Evolutionary conservation across 2,329 filamentous ascomycete species (phyloP).

Genomic region (Periconia macrospinosa): DNA sequence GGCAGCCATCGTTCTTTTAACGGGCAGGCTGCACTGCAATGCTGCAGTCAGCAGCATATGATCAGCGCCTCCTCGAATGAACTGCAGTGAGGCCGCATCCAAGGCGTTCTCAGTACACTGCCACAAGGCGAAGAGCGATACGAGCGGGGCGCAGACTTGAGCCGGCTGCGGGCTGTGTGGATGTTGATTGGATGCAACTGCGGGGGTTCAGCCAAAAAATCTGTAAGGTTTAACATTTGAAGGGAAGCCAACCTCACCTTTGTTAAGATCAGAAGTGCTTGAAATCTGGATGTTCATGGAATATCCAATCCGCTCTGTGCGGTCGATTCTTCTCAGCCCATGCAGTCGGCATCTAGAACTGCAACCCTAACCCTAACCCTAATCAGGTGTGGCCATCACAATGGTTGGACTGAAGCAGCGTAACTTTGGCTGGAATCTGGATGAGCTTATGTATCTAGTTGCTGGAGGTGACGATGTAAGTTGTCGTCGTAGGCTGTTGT

Average conservation of each 20-base stretch:
- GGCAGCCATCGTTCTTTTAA: slow-evolving; percentile 18
- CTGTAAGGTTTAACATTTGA: too few relatives aligned
- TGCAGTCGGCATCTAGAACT: not conserved
- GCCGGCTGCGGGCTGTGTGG: not conserved
- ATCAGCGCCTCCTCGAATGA: not conserved
- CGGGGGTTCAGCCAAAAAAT: not conserved
- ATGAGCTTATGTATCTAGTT: too few relatives aligned
- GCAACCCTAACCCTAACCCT: not conserved
- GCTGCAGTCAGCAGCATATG: slow-evolving; percentile 1
- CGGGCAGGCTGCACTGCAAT: slow-evolving; percentile 24
- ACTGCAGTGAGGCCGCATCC: slow-evolving; percentile 3
- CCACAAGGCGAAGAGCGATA: slow-evolving; percentile 9
- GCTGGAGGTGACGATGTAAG: too few relatives aligned
- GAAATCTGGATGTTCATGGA: too few relatives aligned
- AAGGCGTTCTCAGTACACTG: slow-evolving; percentile 15
- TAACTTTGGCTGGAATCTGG: too few relatives aligned
- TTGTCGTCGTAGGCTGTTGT: too few relatives aligned
- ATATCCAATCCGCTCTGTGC: not conserved
- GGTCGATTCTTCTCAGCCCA: not conserved
- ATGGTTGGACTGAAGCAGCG: too few relatives aligned
- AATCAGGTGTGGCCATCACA: not conserved
- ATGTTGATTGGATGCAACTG: slow-evolving; percentile 6
- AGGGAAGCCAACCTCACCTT: too few relatives aligned
- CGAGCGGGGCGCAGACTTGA: slow-evolving; percentile 13
- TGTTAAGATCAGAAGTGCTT: too few relatives aligned